Evolutionary conservation across 208 protist species (phyloP), one percentile per base, ranked within the genome.

Genomic region (Leishmania turanica): DNA sequence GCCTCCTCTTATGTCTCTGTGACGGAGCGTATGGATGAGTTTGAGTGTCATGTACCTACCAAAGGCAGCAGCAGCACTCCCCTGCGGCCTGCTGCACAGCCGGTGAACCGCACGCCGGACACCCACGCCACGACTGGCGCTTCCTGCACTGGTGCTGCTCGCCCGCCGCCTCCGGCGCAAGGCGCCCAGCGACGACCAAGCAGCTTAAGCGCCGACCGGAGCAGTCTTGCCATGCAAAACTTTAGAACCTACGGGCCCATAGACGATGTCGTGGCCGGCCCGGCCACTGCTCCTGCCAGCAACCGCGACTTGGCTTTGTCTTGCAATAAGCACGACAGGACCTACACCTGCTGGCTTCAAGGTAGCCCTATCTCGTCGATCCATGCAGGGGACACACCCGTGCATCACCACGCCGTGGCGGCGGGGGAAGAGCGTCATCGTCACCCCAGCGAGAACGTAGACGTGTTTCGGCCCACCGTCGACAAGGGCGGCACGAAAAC

Each of bases 281-380:
- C 53, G 51, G 27, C n/a, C 13, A 2, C 72, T 8, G 42, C 47
- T 72, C 79, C 68, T 19, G 58, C 21, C 37, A 65, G 15, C 21
- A 34, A 58, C n/a, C 1, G 31, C 45, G 73, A 62, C 40, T 51
- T 27, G 56, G 47, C 6, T 53, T 75, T 27, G 24, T 34, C 81
- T 17, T 80, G 77, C 40, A 78, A 75, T 17, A 89, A 82, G 62
- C 82, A 94, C 37, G 49, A 8, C 34, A 37, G 76, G 0, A 90
- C 88, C 71, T 40, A 91, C 15, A 66, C 77, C 7, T 77, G 51
- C 56, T 53, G 40, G 34, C 24, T 68, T 2, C 74, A 34, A 65
- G 53, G 24, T 8, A 77, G 56, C 40, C 27, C 49, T 34, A 42
- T 64, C 24, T 77, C 53, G 37, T 77, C 56, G 6, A 65, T 65